Percentiles rank a stretch among this genome's conserved stretches.
These are phyloP conservation scores for Endotrypanum monterogeii DNA, from an alignment of 208 protist genomes.

Conservation along the genomic window DNA sequence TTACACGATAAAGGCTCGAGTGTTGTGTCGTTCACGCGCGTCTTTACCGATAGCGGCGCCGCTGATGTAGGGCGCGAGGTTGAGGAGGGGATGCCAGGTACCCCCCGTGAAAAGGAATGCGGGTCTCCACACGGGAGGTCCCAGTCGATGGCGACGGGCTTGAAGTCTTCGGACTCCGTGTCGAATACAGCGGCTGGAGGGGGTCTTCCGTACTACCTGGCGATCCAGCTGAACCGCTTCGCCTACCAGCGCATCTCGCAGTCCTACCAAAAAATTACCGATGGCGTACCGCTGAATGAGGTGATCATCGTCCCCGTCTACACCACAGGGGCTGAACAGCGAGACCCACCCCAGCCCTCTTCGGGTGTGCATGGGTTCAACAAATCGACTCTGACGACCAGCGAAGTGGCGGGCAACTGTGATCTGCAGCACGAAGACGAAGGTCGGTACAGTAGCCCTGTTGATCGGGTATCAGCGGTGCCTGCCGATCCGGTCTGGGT, in stretches of 20 bases:
- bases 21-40: background rate
- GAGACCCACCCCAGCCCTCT: background rate
- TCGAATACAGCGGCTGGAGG: constrained; percentile 14
- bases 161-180: too few relatives aligned
- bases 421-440: background rate
- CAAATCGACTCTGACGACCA: background rate
- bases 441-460: background rate
- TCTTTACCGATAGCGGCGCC: background rate
- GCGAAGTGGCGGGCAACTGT: background rate
- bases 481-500: constrained; percentile 22
- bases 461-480: background rate
- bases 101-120: background rate
- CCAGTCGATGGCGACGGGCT: background rate
- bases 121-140: background rate
- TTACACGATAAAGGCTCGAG: background rate
- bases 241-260: constrained; percentile 37
- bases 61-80: background rate
- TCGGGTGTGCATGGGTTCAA: background rate
- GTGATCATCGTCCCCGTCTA: constrained; percentile 41
- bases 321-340: background rate
- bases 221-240: constrained; percentile 70
- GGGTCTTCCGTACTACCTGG: constrained; percentile 55
- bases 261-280: constrained; percentile 51
- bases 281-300: constrained; percentile 59
- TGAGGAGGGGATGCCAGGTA: background rate